A percentile compares a stretch with the other conserved stretches of the same genome.
These are phyloP conservation scores for Yamadazyma friedrichii DNA, from an alignment of 1,139 yeast species.

Conservation along the genomic window DNA sequence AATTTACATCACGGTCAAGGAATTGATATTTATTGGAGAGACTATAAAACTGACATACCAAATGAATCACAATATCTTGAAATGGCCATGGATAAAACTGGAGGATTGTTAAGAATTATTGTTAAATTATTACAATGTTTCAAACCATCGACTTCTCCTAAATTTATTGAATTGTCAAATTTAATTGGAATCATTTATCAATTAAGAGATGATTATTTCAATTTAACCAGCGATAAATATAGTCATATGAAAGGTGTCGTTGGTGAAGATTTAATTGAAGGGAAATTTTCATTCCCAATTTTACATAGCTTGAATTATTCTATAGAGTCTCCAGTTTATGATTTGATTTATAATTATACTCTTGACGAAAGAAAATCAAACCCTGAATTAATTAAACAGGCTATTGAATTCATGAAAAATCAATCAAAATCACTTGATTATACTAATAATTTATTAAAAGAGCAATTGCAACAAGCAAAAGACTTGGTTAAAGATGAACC, in stretches of 20 bases:
- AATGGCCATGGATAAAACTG: slow-evolving; percentile 89
- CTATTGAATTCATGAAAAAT: slow-evolving; percentile 22
- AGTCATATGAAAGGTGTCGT: slow-evolving; percentile 64
- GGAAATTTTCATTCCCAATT: slow-evolving; percentile 83
- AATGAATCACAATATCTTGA: slow-evolving; percentile 62
- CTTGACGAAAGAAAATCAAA: slow-evolving; percentile 18
- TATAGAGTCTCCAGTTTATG: slow-evolving; percentile 22
- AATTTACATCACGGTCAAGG: slow-evolving; percentile 90
- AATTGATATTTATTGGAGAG: slow-evolving; percentile 85
- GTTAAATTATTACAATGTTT: slow-evolving; percentile 56
- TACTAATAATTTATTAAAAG: slow-evolving; percentile 20
- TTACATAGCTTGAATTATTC: slow-evolving; percentile 47
- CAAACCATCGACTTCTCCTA: slow-evolving; percentile 13
- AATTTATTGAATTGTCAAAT: slow-evolving; percentile 64
- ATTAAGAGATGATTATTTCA: slow-evolving; percentile 76
- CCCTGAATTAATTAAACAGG: slow-evolving; percentile 17
- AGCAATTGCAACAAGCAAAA: slow-evolving; percentile 20
- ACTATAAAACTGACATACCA: slow-evolving; percentile 53
- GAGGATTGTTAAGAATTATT: slow-evolving; percentile 79
- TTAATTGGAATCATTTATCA: slow-evolving; percentile 81
- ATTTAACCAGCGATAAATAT: slow-evolving; percentile 55
- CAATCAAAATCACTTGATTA: slow-evolving; percentile 23
- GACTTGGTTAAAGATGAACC: slow-evolving; percentile 11
- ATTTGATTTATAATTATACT: slow-evolving; percentile 19
- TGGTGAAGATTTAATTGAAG: slow-evolving; percentile 87